Percentiles rank a stretch among this genome's conserved stretches.
phyloP scores from a whole-genome alignment of 805 yeast species.

The Candida nanaspora region DNA sequence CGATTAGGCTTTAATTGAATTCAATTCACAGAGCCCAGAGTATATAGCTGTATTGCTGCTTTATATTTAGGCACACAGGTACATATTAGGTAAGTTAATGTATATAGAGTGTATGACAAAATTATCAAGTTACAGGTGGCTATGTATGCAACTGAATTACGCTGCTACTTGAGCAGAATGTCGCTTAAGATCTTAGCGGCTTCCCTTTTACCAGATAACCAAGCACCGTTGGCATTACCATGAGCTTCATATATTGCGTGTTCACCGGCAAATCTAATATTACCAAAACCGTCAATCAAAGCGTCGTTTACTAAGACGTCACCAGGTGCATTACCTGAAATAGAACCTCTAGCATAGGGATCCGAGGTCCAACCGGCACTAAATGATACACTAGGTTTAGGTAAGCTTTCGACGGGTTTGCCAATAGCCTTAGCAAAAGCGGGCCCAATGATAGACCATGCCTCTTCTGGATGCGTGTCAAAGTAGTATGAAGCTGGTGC shows the following conservation, averaged over 20 bases:
- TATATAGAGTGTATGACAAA: too few relatives aligned
- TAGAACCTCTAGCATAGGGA: conserved; percentile 44
- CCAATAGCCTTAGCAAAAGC: conserved; percentile 25
- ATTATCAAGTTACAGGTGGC: too few relatives aligned
- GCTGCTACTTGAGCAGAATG: too few relatives aligned
- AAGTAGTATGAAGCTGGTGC: conserved; percentile 40
- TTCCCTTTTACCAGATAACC: conserved; percentile 40
- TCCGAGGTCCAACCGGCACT: conserved; percentile 41
- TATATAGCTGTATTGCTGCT: too few relatives aligned
- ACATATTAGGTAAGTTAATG: not conserved
- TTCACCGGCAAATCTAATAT: conserved; percentile 49
- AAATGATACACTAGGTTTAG: conserved; percentile 18
- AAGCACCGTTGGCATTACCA: conserved; percentile 53
- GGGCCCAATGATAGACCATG: conserved; percentile 38
- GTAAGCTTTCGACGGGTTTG: conserved; percentile 11
- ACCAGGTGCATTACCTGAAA: conserved; percentile 33
- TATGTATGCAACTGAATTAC: too few relatives aligned
- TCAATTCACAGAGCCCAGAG: too few relatives aligned
- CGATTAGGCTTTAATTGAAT: too few relatives aligned
- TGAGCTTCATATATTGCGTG: conserved; percentile 44
- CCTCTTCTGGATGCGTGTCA: conserved; percentile 31
- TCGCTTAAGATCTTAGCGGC: conserved; percentile 20
- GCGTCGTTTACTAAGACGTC: conserved; percentile 32
- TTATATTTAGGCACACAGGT: not conserved
- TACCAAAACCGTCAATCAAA: conserved; percentile 23